Evolutionary conservation across 176 grass and related monocot genomes (phyloP).

Genomic region (Cymbopogon citratus): DNA sequence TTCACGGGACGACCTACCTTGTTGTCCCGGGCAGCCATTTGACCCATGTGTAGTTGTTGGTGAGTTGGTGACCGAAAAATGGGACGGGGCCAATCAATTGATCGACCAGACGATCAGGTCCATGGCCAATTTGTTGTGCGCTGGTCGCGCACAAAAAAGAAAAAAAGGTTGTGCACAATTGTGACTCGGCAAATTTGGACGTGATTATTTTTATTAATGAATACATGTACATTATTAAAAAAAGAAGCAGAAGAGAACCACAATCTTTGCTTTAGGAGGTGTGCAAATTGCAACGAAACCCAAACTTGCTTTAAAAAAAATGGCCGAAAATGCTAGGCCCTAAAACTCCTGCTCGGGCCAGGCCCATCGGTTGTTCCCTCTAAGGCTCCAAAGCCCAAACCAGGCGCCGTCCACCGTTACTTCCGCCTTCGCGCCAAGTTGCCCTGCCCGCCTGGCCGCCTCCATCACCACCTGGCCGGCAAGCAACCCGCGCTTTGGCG

Average conservation of each 20-base stretch:
- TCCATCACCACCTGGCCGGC: constrained; percentile 30
- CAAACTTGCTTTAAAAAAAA: neutral
- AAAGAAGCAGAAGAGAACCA: neutral
- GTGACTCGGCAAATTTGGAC: neutral
- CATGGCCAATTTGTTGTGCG: neutral
- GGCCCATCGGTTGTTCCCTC: neutral
- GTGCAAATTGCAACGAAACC: neutral
- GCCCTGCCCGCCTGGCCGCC: neutral
- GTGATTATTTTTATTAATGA: no score
- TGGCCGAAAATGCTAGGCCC: neutral
- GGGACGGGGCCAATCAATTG: no score
- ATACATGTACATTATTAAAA: no score
- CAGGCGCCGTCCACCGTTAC: neutral
- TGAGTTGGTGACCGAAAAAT: no score
- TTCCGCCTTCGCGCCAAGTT: neutral
- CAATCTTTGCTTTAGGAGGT: neutral
- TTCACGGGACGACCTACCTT: neutral
- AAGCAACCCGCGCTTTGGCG: constrained; percentile 37
- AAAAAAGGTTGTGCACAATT: neutral
- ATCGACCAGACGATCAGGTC: neutral
- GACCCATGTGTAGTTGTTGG: neutral
- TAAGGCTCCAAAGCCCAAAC: neutral
- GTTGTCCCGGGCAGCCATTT: neutral
- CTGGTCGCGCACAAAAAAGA: no score
- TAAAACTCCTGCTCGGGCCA: neutral